phyloP scores from a whole-genome alignment of 2,329 filamentous ascomycete species.

The Penicillium sp. region DNA sequence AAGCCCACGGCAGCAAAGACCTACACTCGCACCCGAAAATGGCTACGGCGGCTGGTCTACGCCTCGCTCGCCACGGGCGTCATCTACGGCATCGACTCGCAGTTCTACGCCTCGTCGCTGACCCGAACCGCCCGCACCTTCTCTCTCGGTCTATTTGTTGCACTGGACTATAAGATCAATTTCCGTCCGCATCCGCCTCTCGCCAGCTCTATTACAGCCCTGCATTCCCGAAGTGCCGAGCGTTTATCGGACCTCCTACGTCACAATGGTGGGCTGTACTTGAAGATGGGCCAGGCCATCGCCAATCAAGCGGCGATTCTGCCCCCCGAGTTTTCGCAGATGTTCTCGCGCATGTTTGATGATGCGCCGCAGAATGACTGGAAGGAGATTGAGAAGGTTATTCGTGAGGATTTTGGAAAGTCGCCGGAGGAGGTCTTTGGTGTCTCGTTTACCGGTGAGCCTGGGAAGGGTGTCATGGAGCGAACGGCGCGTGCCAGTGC shows the following conservation, averaged over 20 bases:
- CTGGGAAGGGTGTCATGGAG: slow-evolving; percentile 66
- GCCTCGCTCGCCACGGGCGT: slow-evolving; percentile 59
- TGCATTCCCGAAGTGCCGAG: slow-evolving; percentile 82
- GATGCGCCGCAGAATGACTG: slow-evolving; percentile 92
- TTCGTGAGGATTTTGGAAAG: slow-evolving; percentile 82
- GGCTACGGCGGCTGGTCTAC: slow-evolving; percentile 70
- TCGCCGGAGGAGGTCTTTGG: slow-evolving; percentile 89
- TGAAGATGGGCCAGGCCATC: slow-evolving; percentile 97
- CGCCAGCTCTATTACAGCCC: slow-evolving; percentile 69
- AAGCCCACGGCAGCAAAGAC: slow-evolving; percentile 67
- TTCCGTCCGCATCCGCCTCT: slow-evolving; percentile 77
- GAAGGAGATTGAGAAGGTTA: slow-evolving; percentile 79
- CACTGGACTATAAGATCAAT: slow-evolving; percentile 94
- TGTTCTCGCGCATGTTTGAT: slow-evolving; percentile 97
- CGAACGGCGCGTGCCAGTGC: slow-evolving; percentile 71
- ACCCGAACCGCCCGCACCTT: slow-evolving; percentile 81
- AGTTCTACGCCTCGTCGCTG: slow-evolving; percentile 75
- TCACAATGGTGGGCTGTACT: slow-evolving; percentile 85
- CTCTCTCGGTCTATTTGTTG: slow-evolving; percentile 72
- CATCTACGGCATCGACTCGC: slow-evolving; percentile 67
- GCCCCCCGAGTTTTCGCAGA: slow-evolving; percentile 90
- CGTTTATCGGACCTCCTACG: slow-evolving; percentile 77
- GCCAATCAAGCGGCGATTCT: slow-evolving; percentile 96
- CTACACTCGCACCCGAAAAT: slow-evolving; percentile 69
- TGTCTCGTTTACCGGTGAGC: slow-evolving; percentile 70